These are phyloP conservation scores for Ophiostoma australiae DNA, from an alignment of 2,329 filamentous ascomycete species.

Conservation along the genomic window DNA sequence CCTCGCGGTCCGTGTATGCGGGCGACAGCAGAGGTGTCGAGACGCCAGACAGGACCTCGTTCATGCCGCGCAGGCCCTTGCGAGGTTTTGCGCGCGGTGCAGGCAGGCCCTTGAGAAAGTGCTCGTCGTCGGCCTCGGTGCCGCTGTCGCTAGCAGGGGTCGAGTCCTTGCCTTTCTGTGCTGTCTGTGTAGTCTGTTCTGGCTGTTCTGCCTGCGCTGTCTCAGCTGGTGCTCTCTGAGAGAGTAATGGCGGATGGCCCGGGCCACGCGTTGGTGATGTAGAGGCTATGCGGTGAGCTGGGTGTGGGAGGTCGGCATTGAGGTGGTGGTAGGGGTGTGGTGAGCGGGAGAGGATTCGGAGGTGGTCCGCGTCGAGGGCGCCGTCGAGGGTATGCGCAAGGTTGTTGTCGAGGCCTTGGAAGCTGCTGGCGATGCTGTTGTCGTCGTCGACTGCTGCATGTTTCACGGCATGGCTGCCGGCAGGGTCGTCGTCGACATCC, in stretches of 20 bases:
- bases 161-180: slow-evolving; percentile 43
- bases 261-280: neutral
- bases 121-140: slow-evolving; percentile 92
- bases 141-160: slow-evolving; percentile 77
- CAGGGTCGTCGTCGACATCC: slow-evolving; percentile 8
- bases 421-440: neutral
- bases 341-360: slow-evolving; percentile 54
- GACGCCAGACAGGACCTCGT: slow-evolving; percentile 51
- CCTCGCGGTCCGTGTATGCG: neutral
- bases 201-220: too few relatives aligned
- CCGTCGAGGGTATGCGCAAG: neutral
- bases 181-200: neutral
- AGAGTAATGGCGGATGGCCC: neutral
- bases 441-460: neutral
- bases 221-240: neutral
- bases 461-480: neutral
- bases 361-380: slow-evolving; percentile 29
- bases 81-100: slow-evolving; percentile 67
- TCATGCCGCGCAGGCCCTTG: slow-evolving; percentile 68
- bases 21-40: slow-evolving; percentile 54
- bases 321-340: slow-evolving; percentile 65
- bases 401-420: neutral
- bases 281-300: slow-evolving; percentile 40
- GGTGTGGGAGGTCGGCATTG: slow-evolving; percentile 50
- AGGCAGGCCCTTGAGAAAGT: slow-evolving; percentile 77